Percentiles rank a stretch among this genome's conserved stretches.
Evolutionary conservation across 2,329 filamentous ascomycete species (phyloP).

Genomic region (Furcasterigmium furcatum): DNA sequence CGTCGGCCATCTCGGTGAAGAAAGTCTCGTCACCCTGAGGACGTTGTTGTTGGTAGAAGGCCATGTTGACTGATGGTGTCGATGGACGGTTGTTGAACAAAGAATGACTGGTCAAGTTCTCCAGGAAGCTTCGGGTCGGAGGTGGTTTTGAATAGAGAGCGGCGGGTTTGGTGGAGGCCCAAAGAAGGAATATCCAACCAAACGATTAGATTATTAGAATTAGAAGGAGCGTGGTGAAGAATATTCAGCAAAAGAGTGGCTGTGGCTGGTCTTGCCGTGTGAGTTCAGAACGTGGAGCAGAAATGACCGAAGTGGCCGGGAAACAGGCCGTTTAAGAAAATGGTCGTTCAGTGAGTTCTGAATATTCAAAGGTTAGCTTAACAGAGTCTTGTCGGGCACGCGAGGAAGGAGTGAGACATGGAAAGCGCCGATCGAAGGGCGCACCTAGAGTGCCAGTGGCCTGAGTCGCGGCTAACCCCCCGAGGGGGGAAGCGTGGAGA

Average conservation of each 20-base stretch:
- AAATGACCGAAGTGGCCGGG: constrained; percentile 34
- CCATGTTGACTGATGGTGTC: constrained; percentile 37
- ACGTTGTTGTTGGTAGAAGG: constrained; percentile 30
- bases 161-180: constrained; percentile 7
- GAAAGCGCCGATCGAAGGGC: constrained; percentile 10
- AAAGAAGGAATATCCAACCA: constrained; percentile 12
- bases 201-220: constrained; percentile 18
- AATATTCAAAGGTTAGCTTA: constrained; percentile 27
- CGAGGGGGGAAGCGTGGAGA: constrained; percentile 3
- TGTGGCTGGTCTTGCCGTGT: constrained; percentile 46
- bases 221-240: constrained; percentile 16
- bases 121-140: constrained; percentile 15
- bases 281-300: constrained; percentile 25
- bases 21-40: constrained; percentile 42
- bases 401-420: constrained; percentile 2
- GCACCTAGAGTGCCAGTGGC: constrained; percentile 1
- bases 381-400: constrained; percentile 1
- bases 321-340: constrained; percentile 43
- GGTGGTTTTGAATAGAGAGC: constrained; percentile 5
- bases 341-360: constrained; percentile 42
- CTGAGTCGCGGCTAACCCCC: not conserved
- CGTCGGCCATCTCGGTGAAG: constrained; percentile 53
- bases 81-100: constrained; percentile 34
- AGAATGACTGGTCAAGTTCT: constrained; percentile 26
- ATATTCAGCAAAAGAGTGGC: constrained; percentile 51